phyloP scores from a whole-genome alignment of 208 protist species.

The Borovskyia barvae region DNA sequence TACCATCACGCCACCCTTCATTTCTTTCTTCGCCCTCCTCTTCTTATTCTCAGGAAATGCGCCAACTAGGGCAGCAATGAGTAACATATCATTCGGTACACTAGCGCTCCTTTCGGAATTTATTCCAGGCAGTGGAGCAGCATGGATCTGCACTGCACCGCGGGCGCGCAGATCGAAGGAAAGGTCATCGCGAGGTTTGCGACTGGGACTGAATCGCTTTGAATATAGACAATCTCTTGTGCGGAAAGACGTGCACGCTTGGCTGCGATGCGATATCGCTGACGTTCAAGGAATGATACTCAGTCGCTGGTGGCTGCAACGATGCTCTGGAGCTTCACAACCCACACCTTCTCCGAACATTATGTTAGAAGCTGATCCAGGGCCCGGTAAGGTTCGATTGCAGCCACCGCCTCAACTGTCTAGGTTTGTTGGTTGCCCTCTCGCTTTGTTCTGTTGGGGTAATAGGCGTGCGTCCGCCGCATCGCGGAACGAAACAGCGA shows the following conservation, averaged over 20 bases:
- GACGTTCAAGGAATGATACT: constrained; percentile 9
- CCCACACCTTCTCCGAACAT: not conserved
- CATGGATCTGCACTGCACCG: constrained; percentile 9
- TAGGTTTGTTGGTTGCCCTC: not conserved
- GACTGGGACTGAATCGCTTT: constrained; percentile 15
- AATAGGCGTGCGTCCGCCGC: constrained; percentile 6
- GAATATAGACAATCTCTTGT: not conserved
- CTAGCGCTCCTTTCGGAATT: constrained; percentile 6
- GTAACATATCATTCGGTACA: not conserved
- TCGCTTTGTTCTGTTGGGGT: constrained; percentile 15
- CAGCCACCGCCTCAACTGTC: constrained; percentile 2
- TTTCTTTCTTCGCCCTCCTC: not conserved
- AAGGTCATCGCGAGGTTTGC: constrained; percentile 1
- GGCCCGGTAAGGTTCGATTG: not conserved
- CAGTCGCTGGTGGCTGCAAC: constrained; percentile 25
- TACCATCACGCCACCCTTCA: not conserved
- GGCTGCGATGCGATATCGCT: constrained; percentile 13
- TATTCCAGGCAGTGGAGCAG: not conserved
- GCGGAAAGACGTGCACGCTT: not conserved
- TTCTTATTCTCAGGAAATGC: too few species aligned
- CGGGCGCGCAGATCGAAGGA: constrained; percentile 5
- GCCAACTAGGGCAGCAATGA: too few species aligned
- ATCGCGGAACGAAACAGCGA: constrained; percentile 3
- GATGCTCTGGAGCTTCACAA: constrained; percentile 4
- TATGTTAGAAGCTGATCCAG: not conserved